These are phyloP conservation scores for Rostrohypoxylon terebratum DNA, from an alignment of 495 filamentous ascomycete species.

Conservation along the genomic window DNA sequence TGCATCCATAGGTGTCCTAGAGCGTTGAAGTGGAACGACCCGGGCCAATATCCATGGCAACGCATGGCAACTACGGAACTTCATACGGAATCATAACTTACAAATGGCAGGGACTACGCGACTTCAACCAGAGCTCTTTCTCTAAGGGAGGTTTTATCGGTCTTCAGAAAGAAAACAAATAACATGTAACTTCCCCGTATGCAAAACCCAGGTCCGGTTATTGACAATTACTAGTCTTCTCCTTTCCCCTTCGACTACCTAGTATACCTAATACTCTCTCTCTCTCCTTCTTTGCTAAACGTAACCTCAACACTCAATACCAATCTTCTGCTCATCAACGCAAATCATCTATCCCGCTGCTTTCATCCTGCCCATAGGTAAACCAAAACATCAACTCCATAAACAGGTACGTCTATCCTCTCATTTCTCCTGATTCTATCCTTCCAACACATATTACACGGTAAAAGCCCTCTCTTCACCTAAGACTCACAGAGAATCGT, in stretches of 20 bases:
- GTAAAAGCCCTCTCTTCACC: not conserved
- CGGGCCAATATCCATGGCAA: too few relatives aligned
- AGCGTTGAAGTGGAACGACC: too few relatives aligned
- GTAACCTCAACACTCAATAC: not conserved
- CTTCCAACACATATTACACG: not conserved
- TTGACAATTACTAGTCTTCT: not conserved
- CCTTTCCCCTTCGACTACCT: not conserved
- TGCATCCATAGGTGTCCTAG: too few relatives aligned
- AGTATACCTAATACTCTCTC: too few relatives aligned
- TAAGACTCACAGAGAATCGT: not conserved
- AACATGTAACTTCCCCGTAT: not conserved
- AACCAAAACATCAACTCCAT: not conserved
- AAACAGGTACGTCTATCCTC: not conserved
- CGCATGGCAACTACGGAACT: too few relatives aligned
- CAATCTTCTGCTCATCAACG: not conserved
- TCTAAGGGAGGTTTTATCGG: too few relatives aligned
- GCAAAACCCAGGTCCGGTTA: not conserved
- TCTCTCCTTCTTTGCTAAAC: not conserved
- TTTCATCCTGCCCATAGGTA: not conserved
- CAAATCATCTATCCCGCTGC: too few relatives aligned
- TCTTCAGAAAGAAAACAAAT: not conserved
- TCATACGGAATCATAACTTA: too few relatives aligned
- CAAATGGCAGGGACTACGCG: too few relatives aligned
- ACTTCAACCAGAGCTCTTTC: too few relatives aligned
- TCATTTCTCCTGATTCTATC: not conserved